Evolutionary conservation across 257 asterid species (phyloP).

Genomic region (Scutellaria barbata): DNA sequence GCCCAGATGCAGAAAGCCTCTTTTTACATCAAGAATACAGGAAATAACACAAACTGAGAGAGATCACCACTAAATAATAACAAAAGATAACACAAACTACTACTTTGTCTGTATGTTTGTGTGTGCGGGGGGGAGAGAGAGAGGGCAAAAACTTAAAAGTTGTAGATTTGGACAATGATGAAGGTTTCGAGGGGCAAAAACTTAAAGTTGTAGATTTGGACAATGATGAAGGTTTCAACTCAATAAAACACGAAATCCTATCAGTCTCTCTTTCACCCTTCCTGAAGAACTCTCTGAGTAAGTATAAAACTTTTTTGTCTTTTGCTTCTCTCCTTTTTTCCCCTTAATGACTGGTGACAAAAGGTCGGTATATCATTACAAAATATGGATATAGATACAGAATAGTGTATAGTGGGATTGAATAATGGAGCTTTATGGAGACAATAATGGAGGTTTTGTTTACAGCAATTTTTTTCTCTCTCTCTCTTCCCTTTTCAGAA

Average conservation of each 20-base stretch:
- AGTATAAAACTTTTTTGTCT: slow-evolving; percentile 35
- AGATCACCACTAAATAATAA: slow-evolving; percentile 32
- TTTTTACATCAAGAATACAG: slow-evolving; percentile 31
- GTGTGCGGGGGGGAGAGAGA: neutral
- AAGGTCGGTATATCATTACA: slow-evolving; percentile 30
- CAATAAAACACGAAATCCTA: slow-evolving; percentile 40
- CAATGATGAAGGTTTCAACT: slow-evolving; percentile 46
- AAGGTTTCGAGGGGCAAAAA: slow-evolving; percentile 36
- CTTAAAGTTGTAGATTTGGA: slow-evolving; percentile 39
- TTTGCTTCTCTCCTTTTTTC: slow-evolving; percentile 27
- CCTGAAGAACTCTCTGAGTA: slow-evolving; percentile 11
- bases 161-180: slow-evolving; percentile 42
- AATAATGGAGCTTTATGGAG: slow-evolving; percentile 43
- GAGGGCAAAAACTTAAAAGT: too few species aligned
- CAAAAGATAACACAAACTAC: slow-evolving; percentile 35
- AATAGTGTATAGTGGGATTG: slow-evolving; percentile 35
- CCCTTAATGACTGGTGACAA: slow-evolving; percentile 38
- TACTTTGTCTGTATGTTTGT: slow-evolving; percentile 5
- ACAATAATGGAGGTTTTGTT: slow-evolving; percentile 46
- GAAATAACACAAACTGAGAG: slow-evolving; percentile 34
- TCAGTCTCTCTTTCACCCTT: slow-evolving; percentile 33
- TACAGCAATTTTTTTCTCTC: slow-evolving; percentile 26
- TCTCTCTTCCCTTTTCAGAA: slow-evolving; percentile 14
- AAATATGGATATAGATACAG: slow-evolving; percentile 37
- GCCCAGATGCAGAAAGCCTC: slow-evolving; percentile 44